These are phyloP conservation scores for Ceratobasidium sp. DNA, from an alignment of 1,284 basidiomycete genomes.

Conservation along the genomic window DNA sequence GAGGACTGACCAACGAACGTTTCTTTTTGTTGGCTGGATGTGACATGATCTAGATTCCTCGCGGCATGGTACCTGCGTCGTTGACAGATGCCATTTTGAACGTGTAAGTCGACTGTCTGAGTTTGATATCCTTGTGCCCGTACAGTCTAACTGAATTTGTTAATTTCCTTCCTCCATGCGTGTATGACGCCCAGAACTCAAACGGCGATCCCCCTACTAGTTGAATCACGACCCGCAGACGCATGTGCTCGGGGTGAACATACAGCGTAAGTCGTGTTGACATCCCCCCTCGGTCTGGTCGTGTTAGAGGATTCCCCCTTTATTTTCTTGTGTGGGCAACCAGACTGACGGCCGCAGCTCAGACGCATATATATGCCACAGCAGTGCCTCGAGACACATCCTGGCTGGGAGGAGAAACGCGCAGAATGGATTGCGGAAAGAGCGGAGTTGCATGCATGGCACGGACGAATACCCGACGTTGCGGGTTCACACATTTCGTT, in stretches of 20 bases:
- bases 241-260: constrained; percentile 41
- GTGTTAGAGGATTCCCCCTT: constrained; percentile 1
- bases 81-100: constrained; percentile 40
- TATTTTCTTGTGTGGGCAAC: neutral
- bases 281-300: neutral
- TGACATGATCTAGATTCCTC: constrained; percentile 37
- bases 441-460: constrained; percentile 29
- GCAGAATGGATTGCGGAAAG: constrained; percentile 42
- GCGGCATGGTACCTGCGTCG: constrained; percentile 43
- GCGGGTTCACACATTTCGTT: constrained; percentile 33
- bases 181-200: constrained; percentile 20
- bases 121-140: constrained; percentile 24
- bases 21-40: neutral
- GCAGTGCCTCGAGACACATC: constrained; percentile 39
- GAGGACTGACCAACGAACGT: constrained; percentile 27
- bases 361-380: constrained; percentile 45
- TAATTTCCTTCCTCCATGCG: constrained; percentile 9
- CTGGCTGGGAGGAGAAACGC: constrained; percentile 42
- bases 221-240: constrained; percentile 41
- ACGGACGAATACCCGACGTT: constrained; percentile 42
- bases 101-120: constrained; percentile 34
- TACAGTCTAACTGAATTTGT: constrained; percentile 41
- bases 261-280: constrained; percentile 36
- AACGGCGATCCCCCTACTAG: constrained; percentile 41
- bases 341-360: constrained; percentile 44